Evolutionary conservation across 2,329 filamentous ascomycete genomes (phyloP).

Genomic region (Penicillium rolfsii): DNA sequence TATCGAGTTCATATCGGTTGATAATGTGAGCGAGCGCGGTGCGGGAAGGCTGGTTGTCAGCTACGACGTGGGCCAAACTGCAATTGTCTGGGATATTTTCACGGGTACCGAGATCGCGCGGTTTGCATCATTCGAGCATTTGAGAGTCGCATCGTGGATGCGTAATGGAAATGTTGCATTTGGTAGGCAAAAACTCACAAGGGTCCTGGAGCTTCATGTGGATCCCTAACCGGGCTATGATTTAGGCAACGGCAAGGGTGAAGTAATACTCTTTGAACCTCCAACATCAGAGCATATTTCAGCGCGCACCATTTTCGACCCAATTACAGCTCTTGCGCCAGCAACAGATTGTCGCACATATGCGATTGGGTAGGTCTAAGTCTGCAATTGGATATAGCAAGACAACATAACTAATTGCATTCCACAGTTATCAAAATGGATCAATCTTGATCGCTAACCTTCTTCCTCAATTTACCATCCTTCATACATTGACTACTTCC

Average conservation of each 20-base stretch:
- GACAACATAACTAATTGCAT: constrained; percentile 9
- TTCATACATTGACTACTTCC: constrained; percentile 87
- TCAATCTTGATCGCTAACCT: constrained; percentile 88
- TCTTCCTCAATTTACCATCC: constrained; percentile 87
- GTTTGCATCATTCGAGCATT: constrained; percentile 88
- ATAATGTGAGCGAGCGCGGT: constrained; percentile 86
- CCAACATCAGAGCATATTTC: constrained; percentile 91
- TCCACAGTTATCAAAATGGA: constrained; percentile 85
- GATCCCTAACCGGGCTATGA: constrained; percentile 20
- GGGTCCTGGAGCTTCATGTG: constrained; percentile 1
- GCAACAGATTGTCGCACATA: constrained; percentile 89
- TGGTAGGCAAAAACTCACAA: constrained; percentile 62
- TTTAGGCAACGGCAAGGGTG: constrained; percentile 86
- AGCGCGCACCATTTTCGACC: constrained; percentile 87
- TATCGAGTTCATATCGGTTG: constrained; percentile 80
- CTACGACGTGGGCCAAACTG: constrained; percentile 87
- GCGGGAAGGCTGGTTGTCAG: constrained; percentile 86
- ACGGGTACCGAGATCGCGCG: constrained; percentile 87
- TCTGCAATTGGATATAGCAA: not conserved
- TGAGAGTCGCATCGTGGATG: constrained; percentile 92
- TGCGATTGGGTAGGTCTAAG: constrained; percentile 77
- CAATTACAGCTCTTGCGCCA: constrained; percentile 90
- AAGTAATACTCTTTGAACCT: constrained; percentile 92
- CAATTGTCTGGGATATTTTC: constrained; percentile 95
- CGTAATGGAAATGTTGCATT: constrained; percentile 95